Conservation (phyloP, 495 filamentous ascomycete species). For the Trichoderma virens region DNA sequence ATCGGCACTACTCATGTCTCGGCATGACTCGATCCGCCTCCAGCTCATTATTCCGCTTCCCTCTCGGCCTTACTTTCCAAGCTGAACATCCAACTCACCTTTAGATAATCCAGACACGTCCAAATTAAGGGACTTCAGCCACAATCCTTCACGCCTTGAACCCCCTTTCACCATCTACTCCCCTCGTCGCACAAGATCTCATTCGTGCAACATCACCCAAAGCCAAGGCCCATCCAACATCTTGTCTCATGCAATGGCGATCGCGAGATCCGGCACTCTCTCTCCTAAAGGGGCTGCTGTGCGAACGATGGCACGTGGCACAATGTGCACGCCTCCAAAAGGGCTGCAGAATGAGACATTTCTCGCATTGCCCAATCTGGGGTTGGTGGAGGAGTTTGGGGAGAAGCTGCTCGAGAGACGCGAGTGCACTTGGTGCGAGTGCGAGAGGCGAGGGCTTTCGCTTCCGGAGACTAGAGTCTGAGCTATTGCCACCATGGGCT, state of each 20-base stretch:
- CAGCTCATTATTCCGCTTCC: not conserved
- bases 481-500: not conserved
- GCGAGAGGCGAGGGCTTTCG: not conserved
- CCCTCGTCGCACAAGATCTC: not conserved
- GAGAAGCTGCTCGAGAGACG: not conserved
- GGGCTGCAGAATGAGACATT: constrained; percentile 5
- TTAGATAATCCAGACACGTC: not conserved
- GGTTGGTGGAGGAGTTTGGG: not conserved
- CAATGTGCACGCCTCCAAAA: not conserved
- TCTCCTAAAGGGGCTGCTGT: not conserved
- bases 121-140: not conserved
- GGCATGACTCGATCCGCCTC: not conserved
- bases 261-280: constrained; percentile 2
- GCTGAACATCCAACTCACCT: not conserved
- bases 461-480: not conserved
- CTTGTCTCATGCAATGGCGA: not conserved
- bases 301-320: not conserved
- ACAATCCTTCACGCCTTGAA: not conserved
- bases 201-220: not conserved
- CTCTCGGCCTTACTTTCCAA: not conserved
- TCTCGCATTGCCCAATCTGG: not conserved
- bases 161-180: no score
- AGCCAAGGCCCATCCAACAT: not conserved
- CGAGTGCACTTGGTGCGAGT: not conserved
- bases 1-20: not conserved